Percentiles rank a stretch among this genome's conserved stretches.
phyloP scores from a whole-genome alignment of 305 asterid species.

The Euphrasia arctica region DNA sequence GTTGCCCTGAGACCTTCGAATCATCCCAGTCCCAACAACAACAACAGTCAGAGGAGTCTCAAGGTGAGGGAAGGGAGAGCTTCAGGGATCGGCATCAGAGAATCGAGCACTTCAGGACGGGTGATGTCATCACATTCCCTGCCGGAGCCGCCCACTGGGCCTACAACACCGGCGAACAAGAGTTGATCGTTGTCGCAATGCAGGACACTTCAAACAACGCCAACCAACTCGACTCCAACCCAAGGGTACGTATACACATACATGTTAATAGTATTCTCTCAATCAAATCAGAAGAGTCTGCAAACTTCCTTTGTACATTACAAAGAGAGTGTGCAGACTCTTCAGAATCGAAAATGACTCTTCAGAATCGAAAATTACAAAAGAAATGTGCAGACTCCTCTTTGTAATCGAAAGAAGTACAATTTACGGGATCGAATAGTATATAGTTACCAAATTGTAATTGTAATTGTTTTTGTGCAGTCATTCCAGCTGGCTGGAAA shows the following conservation, averaged over 20 bases:
- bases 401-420: too few species aligned
- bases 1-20: constrained; percentile 72
- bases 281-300: too few species aligned
- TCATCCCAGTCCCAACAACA: constrained; percentile 22
- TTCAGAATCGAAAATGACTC: too few species aligned
- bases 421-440: too few species aligned
- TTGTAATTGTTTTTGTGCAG: constrained; percentile 25
- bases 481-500: constrained; percentile 60
- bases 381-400: too few species aligned
- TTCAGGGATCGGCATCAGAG: constrained; percentile 52
- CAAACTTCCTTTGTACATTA: too few species aligned
- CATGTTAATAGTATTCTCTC: too few species aligned
- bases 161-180: constrained; percentile 40
- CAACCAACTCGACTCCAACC: constrained; percentile 63
- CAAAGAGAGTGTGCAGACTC: too few species aligned
- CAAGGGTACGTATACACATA: constrained; percentile 36
- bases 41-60: background rate
- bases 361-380: too few species aligned
- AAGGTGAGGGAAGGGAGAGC: constrained; percentile 26
- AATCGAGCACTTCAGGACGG: constrained; percentile 39
- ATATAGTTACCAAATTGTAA: too few species aligned
- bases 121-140: constrained; percentile 54
- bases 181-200: constrained; percentile 42
- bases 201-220: constrained; percentile 44
- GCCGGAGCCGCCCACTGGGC: constrained; percentile 40